Conservation (phyloP, 2,329 filamentous ascomycete species). For the Exophiala sp. region DNA sequence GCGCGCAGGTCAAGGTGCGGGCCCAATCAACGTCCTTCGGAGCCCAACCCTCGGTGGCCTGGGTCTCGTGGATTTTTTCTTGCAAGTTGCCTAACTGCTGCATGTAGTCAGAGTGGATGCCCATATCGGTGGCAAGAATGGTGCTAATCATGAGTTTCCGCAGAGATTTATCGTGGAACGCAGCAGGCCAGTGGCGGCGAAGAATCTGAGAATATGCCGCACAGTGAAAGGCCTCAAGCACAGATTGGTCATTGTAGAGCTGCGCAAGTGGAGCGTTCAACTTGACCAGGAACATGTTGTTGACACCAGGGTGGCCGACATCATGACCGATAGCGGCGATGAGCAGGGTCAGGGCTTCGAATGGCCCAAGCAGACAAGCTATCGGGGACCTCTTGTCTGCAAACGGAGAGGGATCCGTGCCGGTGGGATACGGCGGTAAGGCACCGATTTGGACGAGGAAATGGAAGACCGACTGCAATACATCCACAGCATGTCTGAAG, state of each 20-base stretch:
- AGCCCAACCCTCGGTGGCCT: constrained; percentile 65
- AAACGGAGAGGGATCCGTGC: constrained; percentile 31
- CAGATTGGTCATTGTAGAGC: constrained; percentile 93
- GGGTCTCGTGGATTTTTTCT: constrained; percentile 64
- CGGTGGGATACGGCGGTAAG: constrained; percentile 59
- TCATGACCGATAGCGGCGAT: constrained; percentile 97
- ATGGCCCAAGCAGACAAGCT: constrained; percentile 69
- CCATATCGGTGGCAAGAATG: constrained; percentile 98
- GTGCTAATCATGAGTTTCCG: constrained; percentile 90
- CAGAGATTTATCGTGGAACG: constrained; percentile 72
- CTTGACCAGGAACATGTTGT: constrained; percentile 91
- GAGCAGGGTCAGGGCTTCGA: constrained; percentile 81
- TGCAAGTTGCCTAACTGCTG: constrained; percentile 74
- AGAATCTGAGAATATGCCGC: constrained; percentile 95
- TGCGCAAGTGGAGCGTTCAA: constrained; percentile 90
- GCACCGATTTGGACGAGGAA: constrained; percentile 77
- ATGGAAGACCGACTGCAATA: constrained; percentile 86
- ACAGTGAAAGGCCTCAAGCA: constrained; percentile 95
- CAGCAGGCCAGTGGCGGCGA: constrained; percentile 80
- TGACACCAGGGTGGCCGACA: constrained; percentile 94
- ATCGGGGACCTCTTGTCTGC: constrained; percentile 54
- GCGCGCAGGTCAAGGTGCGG: constrained; percentile 73
- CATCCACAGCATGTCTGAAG: constrained; percentile 94
- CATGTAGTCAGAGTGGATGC: constrained; percentile 95
- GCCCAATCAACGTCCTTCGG: constrained; percentile 69